Evolutionary conservation across 768 basidiomycete genomes (phyloP), one percentile per base, ranked within the genome.

Genomic region (Nidularia sp.): DNA sequence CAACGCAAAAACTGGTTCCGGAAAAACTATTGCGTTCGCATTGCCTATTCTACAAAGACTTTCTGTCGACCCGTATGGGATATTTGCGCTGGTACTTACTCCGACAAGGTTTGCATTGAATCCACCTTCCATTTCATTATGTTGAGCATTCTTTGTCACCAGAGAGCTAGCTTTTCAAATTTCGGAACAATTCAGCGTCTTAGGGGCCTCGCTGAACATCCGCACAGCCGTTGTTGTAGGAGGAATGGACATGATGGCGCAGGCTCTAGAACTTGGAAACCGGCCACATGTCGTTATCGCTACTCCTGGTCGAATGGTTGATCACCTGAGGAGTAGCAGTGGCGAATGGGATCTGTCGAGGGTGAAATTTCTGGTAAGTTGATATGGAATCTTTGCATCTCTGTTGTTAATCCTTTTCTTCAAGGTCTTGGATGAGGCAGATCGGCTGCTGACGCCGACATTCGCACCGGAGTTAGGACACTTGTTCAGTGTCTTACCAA

Each of bases 101-200:
- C 97, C 97, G 2, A 98, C 97, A 6, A 81, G 96, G 96, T 95
- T 60, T 48, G 77, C 60, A 15, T 42, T 6, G 31, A 45, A 33
- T 35, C 9, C 5, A 45, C 12, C 34, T 36, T 18, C 42, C 18
- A 52, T 32, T 10, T 46, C 13, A n/a, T 18, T 12, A 47, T 31
- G 5, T 33, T 46, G 13, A 42, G 31, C 9, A 46, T 3, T n/a
- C 47, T 50, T 54, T 34, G 39, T 25, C 36, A n/a, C 35, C 58
- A 98, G 96, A 57, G 97, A 99, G 63, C 76, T 99, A 15, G 97
- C 97, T 0, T 98, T 98, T 63, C 97, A 99, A 64, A 93, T 99
- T 47, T 82, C 94, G 1, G 96, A 98, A 56, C 97, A 99, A 65
- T 98, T 98, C 66, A 83, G 86, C 2, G 94, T 94, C 4, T 77